Evolutionary conservation across 768 basidiomycete genomes (phyloP).

Genomic region (Boletus reticulatus): DNA sequence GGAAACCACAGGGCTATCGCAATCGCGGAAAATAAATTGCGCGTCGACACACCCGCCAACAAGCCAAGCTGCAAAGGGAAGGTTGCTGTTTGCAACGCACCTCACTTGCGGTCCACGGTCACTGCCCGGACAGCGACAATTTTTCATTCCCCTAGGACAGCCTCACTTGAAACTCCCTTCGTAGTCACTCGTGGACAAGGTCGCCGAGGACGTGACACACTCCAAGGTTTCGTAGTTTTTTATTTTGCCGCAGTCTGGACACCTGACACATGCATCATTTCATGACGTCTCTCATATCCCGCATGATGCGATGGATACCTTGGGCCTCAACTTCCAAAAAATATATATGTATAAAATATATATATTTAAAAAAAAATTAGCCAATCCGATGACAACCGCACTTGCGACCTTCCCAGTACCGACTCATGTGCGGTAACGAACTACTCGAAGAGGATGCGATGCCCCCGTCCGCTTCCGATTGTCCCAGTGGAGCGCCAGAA

Average conservation of each 20-base stretch:
- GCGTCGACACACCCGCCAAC: conserved; percentile 9
- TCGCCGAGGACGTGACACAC: conserved; percentile 7
- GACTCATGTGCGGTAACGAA: conserved; percentile 10
- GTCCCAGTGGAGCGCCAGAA: conserved; percentile 23
- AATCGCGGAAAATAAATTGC: conserved; percentile 19
- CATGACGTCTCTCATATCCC: conserved; percentile 7
- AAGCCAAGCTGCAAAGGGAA: conserved; percentile 2
- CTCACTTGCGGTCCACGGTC: conserved; percentile 14
- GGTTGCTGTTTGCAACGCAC: conserved; percentile 14
- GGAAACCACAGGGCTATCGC: conserved; percentile 15
- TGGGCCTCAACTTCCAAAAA: conserved; percentile 1
- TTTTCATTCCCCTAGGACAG: conserved; percentile 26
- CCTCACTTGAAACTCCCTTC: conserved; percentile 10
- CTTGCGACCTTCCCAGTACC: conserved; percentile 2
- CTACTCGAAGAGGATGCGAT: conserved; percentile 18
- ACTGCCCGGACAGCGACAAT: conserved; percentile 2
- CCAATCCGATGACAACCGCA: conserved; percentile 7
- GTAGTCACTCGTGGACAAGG: conserved; percentile 1
- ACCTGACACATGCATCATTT: conserved; percentile 18
- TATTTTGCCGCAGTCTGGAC: conserved; percentile 6
- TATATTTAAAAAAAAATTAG: background rate
- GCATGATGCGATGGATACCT: conserved; percentile 4
- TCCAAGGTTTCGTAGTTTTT: conserved; percentile 5
- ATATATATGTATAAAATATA: too few species aligned
- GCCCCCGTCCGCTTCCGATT: conserved; percentile 7